Conservation (phyloP, 108 stramenopile species). For the Thalassiosira profunda region DNA sequence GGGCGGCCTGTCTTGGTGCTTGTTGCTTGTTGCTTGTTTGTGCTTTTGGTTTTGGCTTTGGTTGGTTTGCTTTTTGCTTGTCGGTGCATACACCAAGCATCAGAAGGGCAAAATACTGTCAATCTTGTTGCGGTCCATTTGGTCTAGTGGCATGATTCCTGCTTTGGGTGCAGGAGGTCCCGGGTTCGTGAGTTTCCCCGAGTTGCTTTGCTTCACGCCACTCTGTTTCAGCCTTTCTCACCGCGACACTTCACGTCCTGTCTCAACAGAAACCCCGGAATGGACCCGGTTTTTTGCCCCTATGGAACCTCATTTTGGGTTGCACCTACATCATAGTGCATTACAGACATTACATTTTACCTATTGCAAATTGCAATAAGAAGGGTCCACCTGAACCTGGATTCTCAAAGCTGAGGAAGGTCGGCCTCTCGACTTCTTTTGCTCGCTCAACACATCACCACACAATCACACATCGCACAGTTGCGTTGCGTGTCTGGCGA, state of each 20-base stretch:
- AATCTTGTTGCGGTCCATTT: slow-evolving; percentile 46
- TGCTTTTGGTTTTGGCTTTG: neutral
- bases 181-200: no score
- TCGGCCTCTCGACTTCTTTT: no score
- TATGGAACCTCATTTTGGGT: neutral
- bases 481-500: no score
- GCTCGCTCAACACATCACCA: no score
- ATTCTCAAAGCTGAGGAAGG: no score
- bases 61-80: no score
- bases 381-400: no score
- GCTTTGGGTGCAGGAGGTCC: slow-evolving; percentile 96
- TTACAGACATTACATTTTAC: neutral
- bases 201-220: neutral
- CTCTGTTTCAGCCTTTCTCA: neutral
- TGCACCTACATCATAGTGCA: neutral
- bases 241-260: no score
- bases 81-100: neutral
- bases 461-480: no score
- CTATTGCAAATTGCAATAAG: no score
- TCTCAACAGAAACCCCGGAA: slow-evolving; percentile 39
- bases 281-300: neutral
- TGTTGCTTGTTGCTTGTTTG: neutral
- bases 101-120: neutral
- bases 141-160: slow-evolving; percentile 96
- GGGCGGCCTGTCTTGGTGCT: neutral